Evolutionary conservation across 352 stramenopile species (phyloP).

Genomic region (Globisporangium barbulae): DNA sequence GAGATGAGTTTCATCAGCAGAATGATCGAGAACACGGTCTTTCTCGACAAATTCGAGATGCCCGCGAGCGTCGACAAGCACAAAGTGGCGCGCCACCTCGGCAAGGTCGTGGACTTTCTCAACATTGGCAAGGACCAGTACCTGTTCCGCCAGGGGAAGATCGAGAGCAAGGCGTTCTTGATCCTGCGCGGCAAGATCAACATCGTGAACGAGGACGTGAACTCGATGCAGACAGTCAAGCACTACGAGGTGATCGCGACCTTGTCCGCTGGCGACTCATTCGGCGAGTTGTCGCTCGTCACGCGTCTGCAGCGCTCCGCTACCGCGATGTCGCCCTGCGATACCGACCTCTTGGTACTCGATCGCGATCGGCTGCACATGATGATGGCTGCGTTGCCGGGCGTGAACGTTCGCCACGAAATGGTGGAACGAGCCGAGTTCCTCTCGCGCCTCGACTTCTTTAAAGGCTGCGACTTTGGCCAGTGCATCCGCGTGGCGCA

Average conservation of each 20-base stretch:
- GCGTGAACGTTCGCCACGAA: slow-evolving; percentile 60
- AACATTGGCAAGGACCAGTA: slow-evolving; percentile 49
- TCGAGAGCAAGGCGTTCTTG: slow-evolving; percentile 76
- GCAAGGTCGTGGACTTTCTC: slow-evolving; percentile 46
- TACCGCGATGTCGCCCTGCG: slow-evolving; percentile 53
- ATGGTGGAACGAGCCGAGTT: slow-evolving; percentile 76
- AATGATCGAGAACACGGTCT: slow-evolving; percentile 52
- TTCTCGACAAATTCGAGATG: slow-evolving; percentile 69
- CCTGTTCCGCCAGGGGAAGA: slow-evolving; percentile 67
- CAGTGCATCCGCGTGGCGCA: slow-evolving; percentile 76
- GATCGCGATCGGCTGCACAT: slow-evolving; percentile 49
- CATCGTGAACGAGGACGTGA: slow-evolving; percentile 77
- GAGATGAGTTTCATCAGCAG: slow-evolving; percentile 57
- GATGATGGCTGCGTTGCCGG: slow-evolving; percentile 37
- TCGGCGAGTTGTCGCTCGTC: slow-evolving; percentile 72
- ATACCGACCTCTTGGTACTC: slow-evolving; percentile 72
- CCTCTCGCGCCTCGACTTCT: slow-evolving; percentile 52
- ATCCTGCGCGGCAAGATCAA: slow-evolving; percentile 73
- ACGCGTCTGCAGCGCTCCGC: slow-evolving; percentile 67
- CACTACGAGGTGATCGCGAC: slow-evolving; percentile 65
- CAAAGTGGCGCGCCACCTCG: slow-evolving; percentile 49
- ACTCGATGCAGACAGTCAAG: slow-evolving; percentile 28
- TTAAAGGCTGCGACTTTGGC: slow-evolving; percentile 53
- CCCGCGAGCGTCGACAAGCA: slow-evolving; percentile 42
- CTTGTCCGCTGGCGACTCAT: slow-evolving; percentile 59